phyloP scores from a whole-genome alignment of 1,284 basidiomycete species.

The Polyporus tsugae region DNA sequence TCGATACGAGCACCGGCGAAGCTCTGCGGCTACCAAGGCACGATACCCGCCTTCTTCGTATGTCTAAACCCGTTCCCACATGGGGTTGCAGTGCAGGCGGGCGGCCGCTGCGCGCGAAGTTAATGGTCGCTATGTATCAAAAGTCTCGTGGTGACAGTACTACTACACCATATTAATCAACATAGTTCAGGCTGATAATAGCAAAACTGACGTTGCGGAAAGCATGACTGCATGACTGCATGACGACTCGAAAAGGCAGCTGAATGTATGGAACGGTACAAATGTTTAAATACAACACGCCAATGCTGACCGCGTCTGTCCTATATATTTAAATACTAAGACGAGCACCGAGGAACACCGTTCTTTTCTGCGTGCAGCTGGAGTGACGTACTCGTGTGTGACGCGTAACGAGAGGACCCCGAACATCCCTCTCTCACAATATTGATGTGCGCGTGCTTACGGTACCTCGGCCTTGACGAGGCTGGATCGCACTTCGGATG shows the following conservation, averaged over 20 bases:
- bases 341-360: no score
- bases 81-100: background rate
- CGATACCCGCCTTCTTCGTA: background rate
- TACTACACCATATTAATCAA: no score
- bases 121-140: no score
- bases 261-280: no score
- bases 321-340: no score
- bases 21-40: background rate
- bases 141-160: no score
- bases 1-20: constrained; percentile 1
- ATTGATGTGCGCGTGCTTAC: background rate
- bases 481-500: constrained; percentile 5
- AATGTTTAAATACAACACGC: no score
- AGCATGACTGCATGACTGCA: no score
- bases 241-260: no score
- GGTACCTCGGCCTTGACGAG: background rate
- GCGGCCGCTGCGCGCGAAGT: background rate
- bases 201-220: no score
- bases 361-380: no score
- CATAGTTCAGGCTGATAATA: background rate
- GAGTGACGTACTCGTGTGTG: background rate
- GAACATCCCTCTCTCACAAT: background rate
- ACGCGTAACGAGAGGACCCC: constrained; percentile 5
- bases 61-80: constrained; percentile 1
- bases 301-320: no score